phyloP scores from a whole-genome alignment of 306 rosid species.

The Cucurbita argyrosperma region DNA sequence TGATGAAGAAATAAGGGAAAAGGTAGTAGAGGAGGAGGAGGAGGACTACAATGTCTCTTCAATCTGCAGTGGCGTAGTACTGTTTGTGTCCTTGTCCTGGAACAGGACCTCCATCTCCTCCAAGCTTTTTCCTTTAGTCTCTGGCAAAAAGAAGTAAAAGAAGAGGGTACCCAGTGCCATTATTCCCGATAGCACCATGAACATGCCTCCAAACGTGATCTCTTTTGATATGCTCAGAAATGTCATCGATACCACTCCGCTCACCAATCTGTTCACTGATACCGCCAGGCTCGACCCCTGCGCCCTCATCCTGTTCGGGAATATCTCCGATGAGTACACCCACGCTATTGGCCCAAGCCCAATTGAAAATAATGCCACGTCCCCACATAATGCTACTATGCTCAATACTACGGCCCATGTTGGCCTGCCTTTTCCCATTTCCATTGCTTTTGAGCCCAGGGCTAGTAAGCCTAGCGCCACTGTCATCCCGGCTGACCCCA shows the following conservation, averaged over 20 bases:
- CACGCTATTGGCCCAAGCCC: conserved; percentile 85
- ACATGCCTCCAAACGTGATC: conserved; percentile 60
- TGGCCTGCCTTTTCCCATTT: conserved; percentile 16
- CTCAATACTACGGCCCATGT: conserved; percentile 41
- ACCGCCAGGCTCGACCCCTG: conserved; percentile 55
- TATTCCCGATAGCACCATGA: conserved; percentile 39
- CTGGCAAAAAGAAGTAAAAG: conserved; percentile 52
- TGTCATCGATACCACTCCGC: conserved; percentile 57
- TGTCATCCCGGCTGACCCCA: conserved; percentile 56
- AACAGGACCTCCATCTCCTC: conserved; percentile 59
- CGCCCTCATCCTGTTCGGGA: conserved; percentile 56
- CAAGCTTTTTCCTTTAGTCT: conserved; percentile 68
- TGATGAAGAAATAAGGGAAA: neutral
- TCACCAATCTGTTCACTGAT: conserved; percentile 62
- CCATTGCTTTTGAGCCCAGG: conserved; percentile 41
- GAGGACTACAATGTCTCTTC: neutral
- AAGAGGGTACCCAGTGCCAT: conserved; percentile 39
- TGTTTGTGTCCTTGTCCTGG: conserved; percentile 16
- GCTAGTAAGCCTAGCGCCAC: conserved; percentile 37
- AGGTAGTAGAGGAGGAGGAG: too few relatives aligned
- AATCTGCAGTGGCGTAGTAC: neutral
- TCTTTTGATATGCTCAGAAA: conserved; percentile 39
- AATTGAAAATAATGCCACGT: conserved; percentile 62
- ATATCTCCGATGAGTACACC: conserved; percentile 75
- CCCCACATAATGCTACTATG: conserved; percentile 38